Percentiles rank a stretch among this genome's conserved stretches.
Conservation (phyloP, 176 grass and related monocot genomes). For the Urochloa ruziziensis region DNA sequence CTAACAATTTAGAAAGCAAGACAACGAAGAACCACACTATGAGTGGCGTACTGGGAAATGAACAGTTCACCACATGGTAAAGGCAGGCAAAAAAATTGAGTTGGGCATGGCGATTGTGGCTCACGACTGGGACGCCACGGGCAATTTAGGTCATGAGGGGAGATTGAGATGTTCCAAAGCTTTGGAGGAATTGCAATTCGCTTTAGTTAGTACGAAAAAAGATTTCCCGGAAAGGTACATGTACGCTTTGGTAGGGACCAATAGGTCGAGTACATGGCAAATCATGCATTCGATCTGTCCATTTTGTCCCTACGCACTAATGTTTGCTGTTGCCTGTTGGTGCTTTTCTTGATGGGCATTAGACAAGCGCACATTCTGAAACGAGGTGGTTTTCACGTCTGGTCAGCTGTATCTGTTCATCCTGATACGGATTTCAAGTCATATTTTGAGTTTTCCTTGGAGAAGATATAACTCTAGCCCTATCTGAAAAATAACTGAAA, state of each 20-base stretch:
- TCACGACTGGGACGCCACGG: neutral
- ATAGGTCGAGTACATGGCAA: constrained; percentile 32
- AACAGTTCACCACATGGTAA: neutral
- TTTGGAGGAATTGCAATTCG: neutral
- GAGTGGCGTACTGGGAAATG: neutral
- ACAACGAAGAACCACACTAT: neutral
- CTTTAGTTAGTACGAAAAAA: constrained; percentile 28
- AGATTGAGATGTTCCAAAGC: constrained; percentile 20
- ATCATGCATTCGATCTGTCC: neutral
- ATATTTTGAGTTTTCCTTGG: constrained; percentile 7
- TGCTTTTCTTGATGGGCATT: constrained; percentile 1
- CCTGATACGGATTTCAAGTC: neutral
- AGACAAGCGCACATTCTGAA: neutral
- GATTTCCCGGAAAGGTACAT: constrained; percentile 6
- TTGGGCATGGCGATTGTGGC: neutral
- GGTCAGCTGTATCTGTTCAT: constrained; percentile 35
- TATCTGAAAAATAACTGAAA: neutral
- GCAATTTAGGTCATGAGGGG: neutral
- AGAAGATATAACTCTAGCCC: neutral
- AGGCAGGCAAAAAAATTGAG: constrained; percentile 13
- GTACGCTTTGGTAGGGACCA: constrained; percentile 13
- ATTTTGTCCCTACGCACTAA: constrained; percentile 24
- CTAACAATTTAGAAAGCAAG: constrained; percentile 4
- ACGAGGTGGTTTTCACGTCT: constrained; percentile 14
- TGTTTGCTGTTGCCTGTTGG: too few relatives aligned